A percentile compares a stretch with the other conserved stretches of the same genome.
phyloP scores from a whole-genome alignment of 2,329 filamentous ascomycete species.

The Chaetoscypha palmicola region DNA sequence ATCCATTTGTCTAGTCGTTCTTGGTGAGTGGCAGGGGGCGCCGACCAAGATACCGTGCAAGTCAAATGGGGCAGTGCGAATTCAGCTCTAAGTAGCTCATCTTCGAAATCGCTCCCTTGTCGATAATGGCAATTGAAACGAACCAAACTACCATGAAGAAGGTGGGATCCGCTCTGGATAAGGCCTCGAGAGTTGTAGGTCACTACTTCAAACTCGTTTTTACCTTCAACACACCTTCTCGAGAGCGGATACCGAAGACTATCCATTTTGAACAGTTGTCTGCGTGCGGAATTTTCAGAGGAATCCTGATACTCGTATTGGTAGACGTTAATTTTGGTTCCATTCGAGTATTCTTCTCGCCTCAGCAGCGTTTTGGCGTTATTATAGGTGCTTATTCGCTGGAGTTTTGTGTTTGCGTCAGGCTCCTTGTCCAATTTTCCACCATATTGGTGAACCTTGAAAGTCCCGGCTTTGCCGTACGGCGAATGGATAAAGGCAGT shows the following conservation, averaged over 20 bases:
- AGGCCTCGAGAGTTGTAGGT: conserved; percentile 47
- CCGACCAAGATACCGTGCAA: conserved; percentile 47
- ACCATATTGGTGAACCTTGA: conserved; percentile 14
- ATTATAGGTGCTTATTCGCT: conserved; percentile 41
- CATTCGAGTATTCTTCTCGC: conserved; percentile 26
- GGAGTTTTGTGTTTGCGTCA: conserved; percentile 34
- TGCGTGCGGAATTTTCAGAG: conserved; percentile 24
- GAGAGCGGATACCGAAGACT: conserved; percentile 35
- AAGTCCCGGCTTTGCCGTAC: conserved; percentile 12
- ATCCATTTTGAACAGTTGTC: conserved; percentile 14
- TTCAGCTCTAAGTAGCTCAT: conserved; percentile 49
- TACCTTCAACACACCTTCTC: conserved; percentile 41
- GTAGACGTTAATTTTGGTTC: conserved; percentile 38
- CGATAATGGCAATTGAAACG: conserved; percentile 49
- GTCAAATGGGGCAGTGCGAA: conserved; percentile 47
- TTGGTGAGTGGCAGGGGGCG: conserved; percentile 41
- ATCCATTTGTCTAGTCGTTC: conserved; percentile 48
- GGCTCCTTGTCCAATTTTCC: conserved; percentile 36
- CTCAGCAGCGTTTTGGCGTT: conserved; percentile 38
- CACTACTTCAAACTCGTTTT: conserved; percentile 39
- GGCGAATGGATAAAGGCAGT: conserved; percentile 37
- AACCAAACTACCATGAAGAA: conserved; percentile 44
- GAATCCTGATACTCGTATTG: conserved; percentile 41
- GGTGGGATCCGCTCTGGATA: conserved; percentile 45
- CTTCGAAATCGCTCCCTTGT: conserved; percentile 45